Conservation (phyloP, 352 stramenopile species). For the Phytopythium delawarense region DNA sequence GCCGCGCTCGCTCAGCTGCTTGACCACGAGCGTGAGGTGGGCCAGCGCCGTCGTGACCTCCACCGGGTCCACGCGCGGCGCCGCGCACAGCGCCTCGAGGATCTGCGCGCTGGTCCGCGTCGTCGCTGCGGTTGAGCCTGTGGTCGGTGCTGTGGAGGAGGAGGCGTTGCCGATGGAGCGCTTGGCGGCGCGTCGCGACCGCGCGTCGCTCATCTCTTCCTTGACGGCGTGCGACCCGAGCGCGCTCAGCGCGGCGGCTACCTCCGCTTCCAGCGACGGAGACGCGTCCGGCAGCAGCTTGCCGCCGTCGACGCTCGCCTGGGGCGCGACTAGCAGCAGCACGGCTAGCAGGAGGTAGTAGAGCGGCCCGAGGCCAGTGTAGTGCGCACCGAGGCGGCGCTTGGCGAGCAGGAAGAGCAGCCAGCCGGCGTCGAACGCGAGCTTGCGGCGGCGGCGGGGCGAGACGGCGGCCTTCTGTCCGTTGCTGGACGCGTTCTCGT, state of each 20-base stretch:
- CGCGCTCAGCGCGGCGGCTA: conserved; percentile 70
- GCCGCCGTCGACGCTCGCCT: not conserved
- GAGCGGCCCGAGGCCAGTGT: conserved; percentile 59
- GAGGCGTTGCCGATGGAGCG: not conserved
- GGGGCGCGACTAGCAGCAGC: conserved; percentile 52
- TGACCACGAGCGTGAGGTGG: conserved; percentile 36
- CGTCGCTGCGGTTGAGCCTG: too few relatives aligned
- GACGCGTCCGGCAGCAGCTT: conserved; percentile 15
- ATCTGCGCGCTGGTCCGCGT: conserved; percentile 23
- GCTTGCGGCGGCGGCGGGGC: conserved; percentile 14
- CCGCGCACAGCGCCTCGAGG: conserved; percentile 39
- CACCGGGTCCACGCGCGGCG: conserved; percentile 38
- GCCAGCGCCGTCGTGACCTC: conserved; percentile 39
- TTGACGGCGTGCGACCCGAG: conserved; percentile 30
- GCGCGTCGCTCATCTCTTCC: not conserved
- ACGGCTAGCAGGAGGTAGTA: conserved; percentile 77
- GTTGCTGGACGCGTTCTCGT: conserved; percentile 14
- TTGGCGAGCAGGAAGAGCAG: conserved; percentile 68
- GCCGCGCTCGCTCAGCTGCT: conserved; percentile 26
- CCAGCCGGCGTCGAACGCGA: conserved; percentile 68
- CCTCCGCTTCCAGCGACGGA: conserved; percentile 70
- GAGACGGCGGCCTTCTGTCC: conserved; percentile 6
- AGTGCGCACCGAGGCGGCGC: conserved; percentile 31
- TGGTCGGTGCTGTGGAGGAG: not conserved
- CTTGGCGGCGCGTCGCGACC: not conserved